Conservation (phyloP, 2,329 filamentous ascomycete genomes). For the Botryotinia convoluta region DNA sequence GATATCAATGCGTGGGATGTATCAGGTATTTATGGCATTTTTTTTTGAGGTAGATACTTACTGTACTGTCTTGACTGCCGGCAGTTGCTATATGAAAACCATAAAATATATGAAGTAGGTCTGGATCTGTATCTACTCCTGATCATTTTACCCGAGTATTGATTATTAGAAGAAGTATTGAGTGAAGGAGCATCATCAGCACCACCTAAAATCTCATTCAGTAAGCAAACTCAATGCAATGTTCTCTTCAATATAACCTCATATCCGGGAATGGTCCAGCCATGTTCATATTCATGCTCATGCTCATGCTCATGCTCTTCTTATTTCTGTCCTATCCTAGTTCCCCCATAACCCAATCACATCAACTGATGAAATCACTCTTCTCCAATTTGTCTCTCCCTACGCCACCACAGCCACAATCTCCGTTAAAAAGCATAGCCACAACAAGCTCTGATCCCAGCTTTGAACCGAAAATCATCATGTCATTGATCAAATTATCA, state of each 20-base stretch:
- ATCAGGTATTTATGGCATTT: not conserved
- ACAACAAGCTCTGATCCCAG: conserved; percentile 2
- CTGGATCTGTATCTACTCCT: not conserved
- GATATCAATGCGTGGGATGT: not conserved
- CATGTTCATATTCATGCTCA: not conserved
- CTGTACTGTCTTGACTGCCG: not conserved
- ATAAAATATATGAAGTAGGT: not conserved
- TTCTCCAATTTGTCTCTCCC: conserved; percentile 11
- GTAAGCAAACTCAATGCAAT: not conserved
- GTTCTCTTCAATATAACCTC: not conserved
- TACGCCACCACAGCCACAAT: conserved; percentile 13
- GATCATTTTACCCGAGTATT: not conserved
- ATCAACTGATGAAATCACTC: conserved; percentile 8
- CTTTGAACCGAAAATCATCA: conserved; percentile 14
- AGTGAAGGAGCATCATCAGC: not conserved
- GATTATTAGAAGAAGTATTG: not conserved
- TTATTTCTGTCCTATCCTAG: not conserved
- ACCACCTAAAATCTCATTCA: not conserved
- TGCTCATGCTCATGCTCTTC: not conserved
- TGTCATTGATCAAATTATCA: conserved; percentile 17
- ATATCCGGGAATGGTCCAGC: not conserved
- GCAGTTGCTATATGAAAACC: not conserved
- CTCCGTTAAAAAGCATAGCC: not conserved
- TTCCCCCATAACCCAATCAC: not conserved
- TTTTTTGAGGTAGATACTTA: not conserved